These are phyloP conservation scores for Saksenaea oblongispora DNA, from an alignment of 371 early-diverging fungal species.

Conservation along the genomic window DNA sequence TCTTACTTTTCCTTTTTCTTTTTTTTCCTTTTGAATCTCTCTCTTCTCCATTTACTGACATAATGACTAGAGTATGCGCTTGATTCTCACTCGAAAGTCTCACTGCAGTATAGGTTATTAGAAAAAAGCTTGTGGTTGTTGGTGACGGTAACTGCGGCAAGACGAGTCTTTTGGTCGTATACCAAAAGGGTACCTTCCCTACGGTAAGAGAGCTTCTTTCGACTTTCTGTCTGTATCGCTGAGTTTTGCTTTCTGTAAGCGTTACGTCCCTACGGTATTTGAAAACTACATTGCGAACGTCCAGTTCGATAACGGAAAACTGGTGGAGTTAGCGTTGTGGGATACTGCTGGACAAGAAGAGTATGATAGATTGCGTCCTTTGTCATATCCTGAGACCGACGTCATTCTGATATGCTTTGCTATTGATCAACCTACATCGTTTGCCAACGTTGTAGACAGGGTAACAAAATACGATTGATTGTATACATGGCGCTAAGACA, in stretches of 20 bases:
- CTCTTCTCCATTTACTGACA: background rate
- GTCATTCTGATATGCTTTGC: constrained; percentile 75
- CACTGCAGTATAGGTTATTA: constrained; percentile 30
- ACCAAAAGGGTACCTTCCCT: constrained; percentile 84
- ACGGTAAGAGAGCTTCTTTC: constrained; percentile 54
- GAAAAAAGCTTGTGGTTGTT: constrained; percentile 59
- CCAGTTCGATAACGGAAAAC: constrained; percentile 60
- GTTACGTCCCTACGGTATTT: constrained; percentile 77
- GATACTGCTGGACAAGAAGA: constrained; percentile 93
- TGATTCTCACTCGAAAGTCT: background rate
- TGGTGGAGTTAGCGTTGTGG: constrained; percentile 68
- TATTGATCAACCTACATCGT: constrained; percentile 65
- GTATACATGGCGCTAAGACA: background rate
- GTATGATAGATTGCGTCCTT: constrained; percentile 81
- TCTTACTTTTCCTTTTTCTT: background rate
- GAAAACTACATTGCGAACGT: constrained; percentile 72
- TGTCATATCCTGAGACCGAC: constrained; percentile 77
- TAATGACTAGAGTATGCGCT: background rate
- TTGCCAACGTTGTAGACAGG: constrained; percentile 65
- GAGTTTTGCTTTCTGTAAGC: constrained; percentile 17
- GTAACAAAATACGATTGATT: constrained; percentile 17
- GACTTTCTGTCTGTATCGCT: background rate
- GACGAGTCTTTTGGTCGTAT: constrained; percentile 82
- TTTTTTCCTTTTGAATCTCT: background rate
- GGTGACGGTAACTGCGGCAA: constrained; percentile 84